phyloP scores from a whole-genome alignment of 148 eudicot genomes.

The Oxyria digyna region DNA sequence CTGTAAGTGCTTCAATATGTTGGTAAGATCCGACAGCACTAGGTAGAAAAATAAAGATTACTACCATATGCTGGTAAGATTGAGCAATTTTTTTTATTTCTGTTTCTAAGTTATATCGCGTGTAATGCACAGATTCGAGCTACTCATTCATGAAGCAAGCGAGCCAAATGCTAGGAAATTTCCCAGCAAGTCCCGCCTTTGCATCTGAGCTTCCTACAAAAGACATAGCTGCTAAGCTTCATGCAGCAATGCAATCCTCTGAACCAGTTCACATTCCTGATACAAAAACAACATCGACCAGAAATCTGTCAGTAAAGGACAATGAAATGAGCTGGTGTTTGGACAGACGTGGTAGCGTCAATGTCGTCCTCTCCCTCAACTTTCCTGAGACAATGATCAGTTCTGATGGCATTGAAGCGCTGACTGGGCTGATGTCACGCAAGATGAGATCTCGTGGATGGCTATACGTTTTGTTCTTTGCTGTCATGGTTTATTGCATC shows the following conservation, averaged over 20 bases:
- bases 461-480: conserved; percentile 34
- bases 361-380: conserved; percentile 50
- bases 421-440: conserved; percentile 18
- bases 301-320: conserved; percentile 13
- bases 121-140: conserved; percentile 37
- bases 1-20: too few relatives aligned
- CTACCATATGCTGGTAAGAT: too few relatives aligned
- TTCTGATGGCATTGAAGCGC: conserved; percentile 17
- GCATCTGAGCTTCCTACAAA: conserved; percentile 75
- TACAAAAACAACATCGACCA: conserved; percentile 37
- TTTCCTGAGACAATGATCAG: conserved; percentile 18
- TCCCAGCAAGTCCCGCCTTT: conserved; percentile 69
- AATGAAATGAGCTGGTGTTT: conserved; percentile 25
- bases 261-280: conserved; percentile 43
- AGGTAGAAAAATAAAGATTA: too few relatives aligned
- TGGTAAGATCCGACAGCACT: too few relatives aligned
- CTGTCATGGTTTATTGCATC: conserved; percentile 38
- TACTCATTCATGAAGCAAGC: conserved; percentile 44
- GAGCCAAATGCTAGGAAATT: conserved; percentile 41
- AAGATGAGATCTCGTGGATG: conserved; percentile 40
- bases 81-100: too few relatives aligned
- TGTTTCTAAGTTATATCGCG: not conserved
- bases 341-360: conserved; percentile 37
- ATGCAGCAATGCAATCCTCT: conserved; percentile 37
- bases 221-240: conserved; percentile 34